These are phyloP conservation scores for Mycosarcoma maydis DNA, from an alignment of 1,284 basidiomycete species.

Conservation along the genomic window DNA sequence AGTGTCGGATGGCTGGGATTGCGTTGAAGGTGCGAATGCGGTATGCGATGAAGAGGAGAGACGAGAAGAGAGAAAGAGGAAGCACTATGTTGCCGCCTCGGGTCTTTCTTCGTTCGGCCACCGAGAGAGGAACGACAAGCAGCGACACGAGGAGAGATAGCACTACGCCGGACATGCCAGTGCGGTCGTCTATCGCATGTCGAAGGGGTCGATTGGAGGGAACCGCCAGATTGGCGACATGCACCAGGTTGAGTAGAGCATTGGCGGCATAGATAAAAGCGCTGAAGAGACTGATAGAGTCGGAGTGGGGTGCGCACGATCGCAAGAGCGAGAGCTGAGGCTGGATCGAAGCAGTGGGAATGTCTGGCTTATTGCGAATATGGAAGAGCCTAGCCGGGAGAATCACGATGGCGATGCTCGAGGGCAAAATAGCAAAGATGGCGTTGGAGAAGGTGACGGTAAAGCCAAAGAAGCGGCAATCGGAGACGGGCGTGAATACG, in stretches of 20 bases:
- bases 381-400: constrained; percentile 8
- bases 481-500: constrained; percentile 44
- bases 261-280: constrained; percentile 24
- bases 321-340: constrained; percentile 14
- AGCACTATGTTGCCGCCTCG: constrained; percentile 37
- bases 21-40: constrained; percentile 46
- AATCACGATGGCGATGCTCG: constrained; percentile 29
- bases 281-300: constrained; percentile 39
- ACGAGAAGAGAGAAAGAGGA: constrained; percentile 47
- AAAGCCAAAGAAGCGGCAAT: constrained; percentile 56
- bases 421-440: constrained; percentile 40
- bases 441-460: constrained; percentile 51
- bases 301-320: constrained; percentile 24
- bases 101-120: constrained; percentile 42
- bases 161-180: constrained; percentile 23
- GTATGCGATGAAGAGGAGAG: constrained; percentile 41
- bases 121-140: constrained; percentile 25
- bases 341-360: constrained; percentile 11
- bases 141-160: constrained; percentile 35
- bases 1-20: constrained; percentile 21
- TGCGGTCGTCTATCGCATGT: constrained; percentile 11
- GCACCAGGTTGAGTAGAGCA: constrained; percentile 23
- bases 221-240: constrained; percentile 18
- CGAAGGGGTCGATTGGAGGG: constrained; percentile 11
- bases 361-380: constrained; percentile 27